Evolutionary conservation across 805 yeast species (phyloP), one percentile per base, ranked within the genome.

Genomic region (Naumovozyma baii): DNA sequence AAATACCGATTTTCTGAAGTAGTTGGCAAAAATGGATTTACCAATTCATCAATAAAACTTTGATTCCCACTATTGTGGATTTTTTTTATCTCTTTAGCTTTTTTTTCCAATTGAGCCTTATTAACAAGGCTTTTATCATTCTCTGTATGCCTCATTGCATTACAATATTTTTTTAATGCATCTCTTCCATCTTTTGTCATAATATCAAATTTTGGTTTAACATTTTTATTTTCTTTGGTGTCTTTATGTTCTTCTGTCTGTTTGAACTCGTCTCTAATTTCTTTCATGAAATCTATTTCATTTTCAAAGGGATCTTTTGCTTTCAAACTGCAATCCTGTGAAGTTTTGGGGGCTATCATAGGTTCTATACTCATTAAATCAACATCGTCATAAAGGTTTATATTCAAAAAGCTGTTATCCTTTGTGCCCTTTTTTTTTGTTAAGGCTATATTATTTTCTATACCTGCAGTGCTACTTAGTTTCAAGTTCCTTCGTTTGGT

Each of bases 101-200:
- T 22, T 10, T 22, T 22, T 22, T 7, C 26, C 7, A 22, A 10
- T 22, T 22, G 9, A 7, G 26, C 10, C 26, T 10, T 22, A 7
- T 7, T 7, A 22, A 22, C 26, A 7, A 22, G 26, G 10, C 10
- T 22, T 15, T 33, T 19, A 5, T 18, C 5, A 18, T 18, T 17
- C 14, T 19, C 20, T 10, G 16, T 29, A 13, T 30, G 19, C 12
- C 7, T 14, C 18, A 31, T 26, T 13, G 19, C 26, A 3, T 10
- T 17, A 9, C 42, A 26, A 29, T 45, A 42, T 16, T 34, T 32
- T 26, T 35, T 40, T 44, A 43, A 42, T 12, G 37, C 37, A 8
- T 36, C 35, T 18, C 39, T 34, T 10, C 45, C 48, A n/a, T 42
- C 29, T 31, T 38, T 34, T 3, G 48, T 42, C 13, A 43, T 42